Percentiles rank a stretch among this genome's conserved stretches.
Conservation (phyloP, 441 rosid species). For the Gossypium aridum region DNA sequence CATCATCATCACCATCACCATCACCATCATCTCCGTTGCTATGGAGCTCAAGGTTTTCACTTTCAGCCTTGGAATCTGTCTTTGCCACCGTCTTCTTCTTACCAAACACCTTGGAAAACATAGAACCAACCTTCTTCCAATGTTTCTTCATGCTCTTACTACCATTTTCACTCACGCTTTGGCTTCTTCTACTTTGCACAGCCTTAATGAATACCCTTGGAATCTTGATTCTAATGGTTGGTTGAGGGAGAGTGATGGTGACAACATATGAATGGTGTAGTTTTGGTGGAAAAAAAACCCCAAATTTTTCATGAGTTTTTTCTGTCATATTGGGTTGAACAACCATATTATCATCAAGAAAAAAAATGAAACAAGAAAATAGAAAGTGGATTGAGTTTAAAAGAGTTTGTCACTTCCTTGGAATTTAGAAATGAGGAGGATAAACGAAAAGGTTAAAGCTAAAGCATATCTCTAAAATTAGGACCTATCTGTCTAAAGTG, state of each 20-base stretch:
- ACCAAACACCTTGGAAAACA: slow-evolving; percentile 26
- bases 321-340: not conserved
- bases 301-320: not conserved
- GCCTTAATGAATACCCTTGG: slow-evolving; percentile 20
- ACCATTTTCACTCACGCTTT: not conserved
- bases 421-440: not conserved
- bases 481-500: not conserved
- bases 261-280: not conserved
- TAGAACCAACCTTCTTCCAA: slow-evolving; percentile 21
- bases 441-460: not conserved
- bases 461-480: not conserved
- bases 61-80: not conserved
- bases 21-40: not conserved
- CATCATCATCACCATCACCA: not conserved
- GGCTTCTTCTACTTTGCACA: slow-evolving; percentile 14
- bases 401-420: not conserved
- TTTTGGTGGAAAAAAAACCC: not conserved
- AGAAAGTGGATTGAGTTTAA: not conserved
- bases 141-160: slow-evolving; percentile 10
- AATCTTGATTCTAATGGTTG: not conserved
- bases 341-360: not conserved
- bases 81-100: slow-evolving; percentile 7
- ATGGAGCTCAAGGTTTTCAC: not conserved
- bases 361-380: no score
- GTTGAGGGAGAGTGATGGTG: not conserved